A percentile compares a stretch with the other conserved stretches of the same genome.
These are phyloP conservation scores for Cinnamomum chago DNA, from an alignment of 164 flowering plant genomes.

Conservation along the genomic window DNA sequence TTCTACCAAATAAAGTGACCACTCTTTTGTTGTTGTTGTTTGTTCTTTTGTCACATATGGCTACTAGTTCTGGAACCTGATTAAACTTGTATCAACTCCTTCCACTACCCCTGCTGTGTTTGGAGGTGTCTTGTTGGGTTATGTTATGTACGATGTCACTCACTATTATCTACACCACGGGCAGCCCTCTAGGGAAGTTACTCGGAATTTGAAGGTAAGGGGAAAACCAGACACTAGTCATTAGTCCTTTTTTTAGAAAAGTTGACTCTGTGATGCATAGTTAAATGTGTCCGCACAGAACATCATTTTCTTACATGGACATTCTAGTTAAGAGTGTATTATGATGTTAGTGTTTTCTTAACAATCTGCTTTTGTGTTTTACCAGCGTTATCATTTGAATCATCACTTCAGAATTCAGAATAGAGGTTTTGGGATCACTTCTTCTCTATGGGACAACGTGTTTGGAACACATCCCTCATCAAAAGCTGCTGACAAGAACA, in stretches of 20 bases:
- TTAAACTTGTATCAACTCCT: constrained; percentile 58
- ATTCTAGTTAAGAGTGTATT: not conserved
- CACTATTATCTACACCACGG: constrained; percentile 96
- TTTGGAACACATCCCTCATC: constrained; percentile 80
- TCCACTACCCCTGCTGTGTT: constrained; percentile 70
- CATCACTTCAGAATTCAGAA: constrained; percentile 86
- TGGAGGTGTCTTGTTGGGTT: constrained; percentile 86
- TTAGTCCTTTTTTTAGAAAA: not conserved
- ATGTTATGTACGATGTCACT: constrained; percentile 83
- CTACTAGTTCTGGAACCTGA: constrained; percentile 70
- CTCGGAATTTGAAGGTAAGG: constrained; percentile 69
- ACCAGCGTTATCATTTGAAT: constrained; percentile 85
- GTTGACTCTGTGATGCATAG: not conserved
- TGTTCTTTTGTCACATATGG: not conserved
- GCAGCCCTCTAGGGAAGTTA: constrained; percentile 53
- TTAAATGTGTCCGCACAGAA: not conserved
- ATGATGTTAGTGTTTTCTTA: not conserved
- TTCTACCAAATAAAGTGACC: not conserved
- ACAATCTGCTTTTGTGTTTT: constrained; percentile 8
- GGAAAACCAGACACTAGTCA: not conserved
- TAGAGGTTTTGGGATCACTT: constrained; percentile 92
- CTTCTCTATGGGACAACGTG: constrained; percentile 77
- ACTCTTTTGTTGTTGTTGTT: not conserved
- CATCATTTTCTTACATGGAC: not conserved
- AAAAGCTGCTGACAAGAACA: constrained; percentile 33